Conservation (phyloP, 2,329 filamentous ascomycete species). For the Colletotrichum tropicicola region DNA sequence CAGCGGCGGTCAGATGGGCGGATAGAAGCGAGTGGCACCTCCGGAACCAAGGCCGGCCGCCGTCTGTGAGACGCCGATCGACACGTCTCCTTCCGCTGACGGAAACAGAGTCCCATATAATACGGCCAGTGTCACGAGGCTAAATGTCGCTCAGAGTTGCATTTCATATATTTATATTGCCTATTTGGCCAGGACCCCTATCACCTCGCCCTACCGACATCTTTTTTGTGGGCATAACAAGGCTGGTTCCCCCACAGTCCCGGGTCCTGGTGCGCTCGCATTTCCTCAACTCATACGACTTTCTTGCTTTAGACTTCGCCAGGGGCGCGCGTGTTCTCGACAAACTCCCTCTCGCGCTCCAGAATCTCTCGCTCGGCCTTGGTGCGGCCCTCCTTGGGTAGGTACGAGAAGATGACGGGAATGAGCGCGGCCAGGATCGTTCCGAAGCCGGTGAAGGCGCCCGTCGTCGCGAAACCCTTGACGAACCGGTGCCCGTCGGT, state of each 20-base stretch:
- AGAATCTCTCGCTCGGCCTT: conserved; percentile 23
- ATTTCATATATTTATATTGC: conserved; percentile 12
- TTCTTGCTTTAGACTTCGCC: conserved; percentile 5
- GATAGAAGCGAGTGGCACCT: conserved; percentile 6
- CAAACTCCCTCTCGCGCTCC: conserved; percentile 9
- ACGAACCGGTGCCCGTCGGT: conserved; percentile 24
- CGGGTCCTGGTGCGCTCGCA: not conserved
- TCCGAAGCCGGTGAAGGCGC: conserved; percentile 22
- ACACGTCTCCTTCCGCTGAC: not conserved
- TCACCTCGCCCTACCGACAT: not conserved
- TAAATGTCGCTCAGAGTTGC: not conserved
- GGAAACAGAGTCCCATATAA: not conserved
- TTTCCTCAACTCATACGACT: conserved; percentile 12
- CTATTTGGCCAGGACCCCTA: not conserved
- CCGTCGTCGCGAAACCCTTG: conserved; percentile 24
- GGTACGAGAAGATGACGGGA: conserved; percentile 30
- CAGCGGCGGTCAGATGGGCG: not conserved
- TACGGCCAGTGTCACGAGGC: not conserved
- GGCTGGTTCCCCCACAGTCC: not conserved
- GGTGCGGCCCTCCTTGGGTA: conserved; percentile 30
- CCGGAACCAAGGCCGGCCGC: not conserved
- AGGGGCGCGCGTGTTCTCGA: not conserved
- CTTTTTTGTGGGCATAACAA: not conserved
- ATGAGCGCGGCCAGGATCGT: conserved; percentile 24
- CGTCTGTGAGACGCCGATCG: not conserved